These are phyloP conservation scores for Suhomyces pyralidae DNA, from an alignment of 805 yeast genomes.

Conservation along the genomic window DNA sequence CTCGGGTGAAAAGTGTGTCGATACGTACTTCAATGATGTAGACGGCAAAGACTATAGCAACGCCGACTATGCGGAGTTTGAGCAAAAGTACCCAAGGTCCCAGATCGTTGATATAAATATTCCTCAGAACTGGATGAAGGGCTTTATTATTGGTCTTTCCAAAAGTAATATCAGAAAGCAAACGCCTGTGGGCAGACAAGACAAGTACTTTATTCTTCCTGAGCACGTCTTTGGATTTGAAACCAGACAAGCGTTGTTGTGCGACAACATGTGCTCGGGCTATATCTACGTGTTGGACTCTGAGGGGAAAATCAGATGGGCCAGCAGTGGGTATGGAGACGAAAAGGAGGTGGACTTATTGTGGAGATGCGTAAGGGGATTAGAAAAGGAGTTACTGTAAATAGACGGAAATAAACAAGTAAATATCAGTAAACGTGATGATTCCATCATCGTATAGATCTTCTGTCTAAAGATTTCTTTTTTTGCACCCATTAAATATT, in stretches of 20 bases:
- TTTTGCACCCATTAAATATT: background rate
- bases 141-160: slow-evolving; percentile 49
- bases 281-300: slow-evolving; percentile 77
- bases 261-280: slow-evolving; percentile 79
- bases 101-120: slow-evolving; percentile 77
- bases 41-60: slow-evolving; percentile 38
- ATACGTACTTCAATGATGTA: slow-evolving; percentile 53
- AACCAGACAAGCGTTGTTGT: slow-evolving; percentile 54
- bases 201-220: slow-evolving; percentile 61
- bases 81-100: slow-evolving; percentile 44
- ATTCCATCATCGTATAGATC: no score
- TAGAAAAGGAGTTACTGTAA: slow-evolving; percentile 48
- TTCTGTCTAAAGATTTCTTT: no score
- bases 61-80: slow-evolving; percentile 41
- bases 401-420: no score
- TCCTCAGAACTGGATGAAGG: slow-evolving; percentile 72
- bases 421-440: no score
- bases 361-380: slow-evolving; percentile 64
- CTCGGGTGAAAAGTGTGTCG: slow-evolving; percentile 66
- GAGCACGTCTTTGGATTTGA: slow-evolving; percentile 56
- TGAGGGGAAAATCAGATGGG: slow-evolving; percentile 81
- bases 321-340: slow-evolving; percentile 76
- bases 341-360: slow-evolving; percentile 60
- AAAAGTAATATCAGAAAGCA: slow-evolving; percentile 41
- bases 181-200: slow-evolving; percentile 49